Evolutionary conservation across 805 yeast species (phyloP), one percentile per base, ranked within the genome.

Genomic region (Barnettozyma pratensis): DNA sequence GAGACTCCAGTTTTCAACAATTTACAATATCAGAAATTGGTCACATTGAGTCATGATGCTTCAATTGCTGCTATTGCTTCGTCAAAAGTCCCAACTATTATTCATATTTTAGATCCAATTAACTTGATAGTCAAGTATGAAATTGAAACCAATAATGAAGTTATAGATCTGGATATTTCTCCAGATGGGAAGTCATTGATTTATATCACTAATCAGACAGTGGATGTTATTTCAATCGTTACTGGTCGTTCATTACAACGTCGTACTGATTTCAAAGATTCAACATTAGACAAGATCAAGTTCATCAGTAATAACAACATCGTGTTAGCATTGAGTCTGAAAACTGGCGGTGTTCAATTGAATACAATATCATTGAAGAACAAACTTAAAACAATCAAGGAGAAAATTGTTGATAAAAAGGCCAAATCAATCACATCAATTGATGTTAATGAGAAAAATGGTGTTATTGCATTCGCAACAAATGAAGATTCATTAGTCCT

Each of bases 61-160:
- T 57, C 77, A 3, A 71, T 81, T 27, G 89, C 88, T 4, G 88
- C 85, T 2, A 72, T 87, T 52, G 83, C 88, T 49, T 81, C 92
- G 25, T 81, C 92, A 5, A 73, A 75, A 37, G 64, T 74, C 4
- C 94, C 95, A 1, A 83, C 90, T 0, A 70, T 77, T 4, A 73
- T 88, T 19, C 83, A 79, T 60, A 72, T 86, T 19, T 76, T 88
- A 50, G 80, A 83, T 53, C 76, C 80, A 6, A 75, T 72, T 3
- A 70, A 76, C 37, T 68, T 87, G 45, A 80, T 76, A 45, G 79
- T 79, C 53, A 76, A 73, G 45, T 77, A 73, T 58, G 81, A 75
- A 58, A 75, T 78, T 48, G 81, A 75, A 49, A 80, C 92, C 1
- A 74, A 75, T 40, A 68, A 75, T 32, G 79, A 76, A 38, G 79